These are phyloP conservation scores for Saturnispora saitoi DNA, from an alignment of 805 yeast genomes.

Conservation along the genomic window DNA sequence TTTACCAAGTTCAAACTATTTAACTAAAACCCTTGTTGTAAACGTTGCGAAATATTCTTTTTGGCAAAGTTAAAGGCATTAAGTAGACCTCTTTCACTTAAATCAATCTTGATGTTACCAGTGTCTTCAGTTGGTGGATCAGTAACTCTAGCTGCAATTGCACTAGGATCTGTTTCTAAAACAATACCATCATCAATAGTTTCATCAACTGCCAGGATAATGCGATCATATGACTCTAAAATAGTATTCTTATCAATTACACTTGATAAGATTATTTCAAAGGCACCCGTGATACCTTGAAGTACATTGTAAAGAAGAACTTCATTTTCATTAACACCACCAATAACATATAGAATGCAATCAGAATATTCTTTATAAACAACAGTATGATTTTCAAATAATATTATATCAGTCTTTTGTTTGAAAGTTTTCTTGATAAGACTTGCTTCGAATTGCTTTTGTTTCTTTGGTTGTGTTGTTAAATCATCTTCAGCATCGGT, in stretches of 20 bases:
- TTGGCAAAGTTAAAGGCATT: constrained; percentile 85
- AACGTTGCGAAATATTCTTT: constrained; percentile 44
- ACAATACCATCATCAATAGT: constrained; percentile 89
- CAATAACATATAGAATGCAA: constrained; percentile 60
- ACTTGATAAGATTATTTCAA: constrained; percentile 63
- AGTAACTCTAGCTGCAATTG: constrained; percentile 88
- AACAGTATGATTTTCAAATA: constrained; percentile 70
- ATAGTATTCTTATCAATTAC: constrained; percentile 72
- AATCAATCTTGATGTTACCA: constrained; percentile 50
- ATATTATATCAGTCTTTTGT: constrained; percentile 68
- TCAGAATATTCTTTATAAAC: constrained; percentile 85
- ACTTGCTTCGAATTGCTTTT: constrained; percentile 65
- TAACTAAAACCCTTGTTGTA: constrained; percentile 31
- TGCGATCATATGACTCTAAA: constrained; percentile 77
- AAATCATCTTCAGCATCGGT: constrained; percentile 28
- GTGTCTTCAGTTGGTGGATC: constrained; percentile 68
- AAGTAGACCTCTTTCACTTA: constrained; percentile 67
- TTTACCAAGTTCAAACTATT: background rate
- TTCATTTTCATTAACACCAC: constrained; percentile 79
- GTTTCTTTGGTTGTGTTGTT: constrained; percentile 40
- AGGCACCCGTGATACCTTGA: constrained; percentile 69
- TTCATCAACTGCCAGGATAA: constrained; percentile 82
- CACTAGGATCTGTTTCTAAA: constrained; percentile 79
- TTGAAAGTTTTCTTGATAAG: constrained; percentile 72
- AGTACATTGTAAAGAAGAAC: constrained; percentile 65